Evolutionary conservation across 192 early-diverging fungal genomes (phyloP).

Genomic region (Coemansia sp.): DNA sequence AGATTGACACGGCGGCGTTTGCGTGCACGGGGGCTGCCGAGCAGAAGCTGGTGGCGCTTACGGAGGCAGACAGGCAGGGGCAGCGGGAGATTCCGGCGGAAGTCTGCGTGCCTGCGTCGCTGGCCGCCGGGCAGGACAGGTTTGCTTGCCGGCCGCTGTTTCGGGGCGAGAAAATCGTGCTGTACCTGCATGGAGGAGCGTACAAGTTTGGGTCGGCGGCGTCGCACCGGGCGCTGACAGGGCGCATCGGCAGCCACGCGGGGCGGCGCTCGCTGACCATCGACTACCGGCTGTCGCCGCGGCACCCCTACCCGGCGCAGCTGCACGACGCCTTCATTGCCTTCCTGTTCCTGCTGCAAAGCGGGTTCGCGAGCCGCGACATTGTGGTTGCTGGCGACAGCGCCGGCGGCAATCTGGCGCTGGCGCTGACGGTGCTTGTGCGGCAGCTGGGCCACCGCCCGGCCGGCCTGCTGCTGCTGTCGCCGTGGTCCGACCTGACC

Average conservation of each 20-base stretch:
- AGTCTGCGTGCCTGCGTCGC: slow-evolving; percentile 14
- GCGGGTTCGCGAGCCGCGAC: slow-evolving; percentile 58
- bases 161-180: slow-evolving; percentile 54
- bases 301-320: slow-evolving; percentile 56
- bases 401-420: slow-evolving; percentile 65
- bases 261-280: slow-evolving; percentile 39
- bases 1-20: slow-evolving; percentile 19
- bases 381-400: slow-evolving; percentile 68
- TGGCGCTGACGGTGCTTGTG: slow-evolving; percentile 63
- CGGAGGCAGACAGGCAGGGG: slow-evolving; percentile 8
- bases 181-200: slow-evolving; percentile 78
- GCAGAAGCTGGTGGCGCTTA: slow-evolving; percentile 14
- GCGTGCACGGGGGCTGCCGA: slow-evolving; percentile 28
- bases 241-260: slow-evolving; percentile 55
- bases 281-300: slow-evolving; percentile 47
- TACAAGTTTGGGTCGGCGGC: slow-evolving; percentile 56
- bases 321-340: slow-evolving; percentile 62
- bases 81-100: slow-evolving; percentile 25
- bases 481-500: slow-evolving; percentile 39
- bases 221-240: slow-evolving; percentile 53
- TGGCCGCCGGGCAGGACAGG: neutral
- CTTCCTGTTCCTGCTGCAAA: slow-evolving; percentile 56
- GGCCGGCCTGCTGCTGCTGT: slow-evolving; percentile 60
- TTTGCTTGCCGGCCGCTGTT: slow-evolving; percentile 26
- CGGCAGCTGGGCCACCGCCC: slow-evolving; percentile 55